Conservation (phyloP, 257 asterid species). For the Nicotiana otophora region DNA sequence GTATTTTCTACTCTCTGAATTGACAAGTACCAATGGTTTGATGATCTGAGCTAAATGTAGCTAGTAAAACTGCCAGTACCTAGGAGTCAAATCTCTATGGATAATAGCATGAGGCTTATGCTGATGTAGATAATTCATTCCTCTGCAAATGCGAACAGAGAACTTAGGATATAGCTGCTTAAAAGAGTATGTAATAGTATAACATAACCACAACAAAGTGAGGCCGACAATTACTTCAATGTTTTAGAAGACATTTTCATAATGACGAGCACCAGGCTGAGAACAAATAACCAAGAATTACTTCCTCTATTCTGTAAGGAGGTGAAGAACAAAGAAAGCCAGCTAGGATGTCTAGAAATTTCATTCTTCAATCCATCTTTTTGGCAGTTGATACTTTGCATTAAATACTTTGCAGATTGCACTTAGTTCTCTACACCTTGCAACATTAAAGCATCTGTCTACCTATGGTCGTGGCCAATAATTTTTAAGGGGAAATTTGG, state of each 20-base stretch:
- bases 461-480: not conserved
- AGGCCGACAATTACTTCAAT: not conserved
- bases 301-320: not conserved
- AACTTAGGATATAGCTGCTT: not conserved
- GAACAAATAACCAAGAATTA: not conserved
- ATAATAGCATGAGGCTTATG: conserved; percentile 57
- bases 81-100: conserved; percentile 71
- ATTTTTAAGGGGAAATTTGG: not conserved
- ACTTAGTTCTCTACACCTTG: not conserved
- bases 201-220: not conserved
- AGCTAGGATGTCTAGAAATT: not conserved
- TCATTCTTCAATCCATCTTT: not conserved
- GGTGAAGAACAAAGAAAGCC: not conserved
- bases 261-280: not conserved
- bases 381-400: not conserved
- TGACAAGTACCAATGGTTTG: conserved; percentile 3
- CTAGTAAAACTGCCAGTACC: conserved; percentile 27
- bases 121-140: conserved; percentile 67
- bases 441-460: not conserved
- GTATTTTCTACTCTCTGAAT: not conserved
- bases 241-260: not conserved
- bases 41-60: conserved; percentile 6
- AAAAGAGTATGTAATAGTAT: not conserved
- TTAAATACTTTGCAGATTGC: not conserved
- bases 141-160: conserved; percentile 32